Evolutionary conservation across 148 eudicot genomes (phyloP), one percentile per base, ranked within the genome.

Genomic region (Rhododendron simsii): DNA sequence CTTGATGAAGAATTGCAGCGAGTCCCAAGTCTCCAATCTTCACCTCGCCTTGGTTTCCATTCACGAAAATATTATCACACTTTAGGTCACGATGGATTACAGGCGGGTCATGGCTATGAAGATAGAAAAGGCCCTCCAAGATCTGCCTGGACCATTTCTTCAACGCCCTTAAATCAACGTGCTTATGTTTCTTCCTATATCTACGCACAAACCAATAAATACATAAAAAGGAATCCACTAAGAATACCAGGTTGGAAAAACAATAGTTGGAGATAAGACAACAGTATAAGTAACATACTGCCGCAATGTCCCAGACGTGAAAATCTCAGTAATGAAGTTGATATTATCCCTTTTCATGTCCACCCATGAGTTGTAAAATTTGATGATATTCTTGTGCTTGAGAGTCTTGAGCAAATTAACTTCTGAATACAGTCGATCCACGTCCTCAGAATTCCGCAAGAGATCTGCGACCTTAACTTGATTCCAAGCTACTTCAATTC

Each of bases 401-500:
- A 97, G 94, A 84, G 98, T 93, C 88, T 94, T 90, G 35, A 97
- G 98, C 87, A 97, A 93, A 92, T 95, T 96, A 88, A 97, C 99
- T 88, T 97, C 99, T 2, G 99, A 94, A 87, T 95, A 97, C 1
- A 97, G 88, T 20, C 98, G 91, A 81, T 97, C 98, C 92, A 97
- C 85, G 87, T 95, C 98, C 73, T 91, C 98, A 0, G 94, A 73
- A 88, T 91, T 94, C 41, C 98, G 91, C 82, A 95, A 87, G 55
- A 95, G 85, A 89, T 97, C 99, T 8, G 92, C 87, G 55, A 97
- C 93, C 88, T 93, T 97, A 65, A 95, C 96, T 88, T 97, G 99
- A 90, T 95, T 95, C 99, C 99, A 97, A 86, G 99, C 99, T 85
- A 97, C 98, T 92, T 95, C 99, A 81, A 97, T 91, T 74, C 99